Evolutionary conservation across 345 rosid genomes (phyloP).

Genomic region (Melastoma malabathricum): DNA sequence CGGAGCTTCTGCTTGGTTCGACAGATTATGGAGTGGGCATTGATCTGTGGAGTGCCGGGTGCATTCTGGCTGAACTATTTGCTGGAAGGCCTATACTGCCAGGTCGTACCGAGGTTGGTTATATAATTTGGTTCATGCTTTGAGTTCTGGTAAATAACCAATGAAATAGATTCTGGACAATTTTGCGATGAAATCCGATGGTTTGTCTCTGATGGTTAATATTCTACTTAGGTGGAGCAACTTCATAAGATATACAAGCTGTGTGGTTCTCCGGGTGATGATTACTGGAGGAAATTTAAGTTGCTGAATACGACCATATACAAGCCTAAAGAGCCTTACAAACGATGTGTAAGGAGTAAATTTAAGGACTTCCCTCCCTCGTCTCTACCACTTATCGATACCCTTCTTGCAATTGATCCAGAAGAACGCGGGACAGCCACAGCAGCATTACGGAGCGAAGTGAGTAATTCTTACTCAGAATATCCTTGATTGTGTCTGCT

Average conservation of each 20-base stretch:
- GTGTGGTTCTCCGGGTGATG: constrained; percentile 87
- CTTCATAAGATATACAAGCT: constrained; percentile 81
- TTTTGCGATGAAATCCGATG: no score
- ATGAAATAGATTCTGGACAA: no score
- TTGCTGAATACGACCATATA: constrained; percentile 63
- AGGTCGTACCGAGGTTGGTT: constrained; percentile 33
- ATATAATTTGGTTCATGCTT: not conserved
- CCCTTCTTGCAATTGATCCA: constrained; percentile 86
- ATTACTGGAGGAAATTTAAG: constrained; percentile 83
- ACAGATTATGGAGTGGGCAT: constrained; percentile 33
- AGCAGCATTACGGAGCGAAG: constrained; percentile 63
- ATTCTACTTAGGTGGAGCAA: constrained; percentile 56
- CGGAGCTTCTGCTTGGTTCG: constrained; percentile 36
- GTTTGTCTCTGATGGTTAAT: no score
- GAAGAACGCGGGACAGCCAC: constrained; percentile 76
- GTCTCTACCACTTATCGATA: constrained; percentile 62
- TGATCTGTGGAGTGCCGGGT: constrained; percentile 42
- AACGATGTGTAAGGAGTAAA: constrained; percentile 50
- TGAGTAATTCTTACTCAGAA: constrained; percentile 18
- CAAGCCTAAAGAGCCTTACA: constrained; percentile 63
- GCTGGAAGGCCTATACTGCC: constrained; percentile 37
- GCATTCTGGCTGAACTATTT: constrained; percentile 32
- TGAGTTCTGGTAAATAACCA: not conserved
- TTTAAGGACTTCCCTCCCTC: constrained; percentile 71
- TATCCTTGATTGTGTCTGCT: not conserved